Percentiles rank a stretch among this genome's conserved stretches.
Conservation (phyloP, 306 rosid genomes). For the Vigna mungo region DNA sequence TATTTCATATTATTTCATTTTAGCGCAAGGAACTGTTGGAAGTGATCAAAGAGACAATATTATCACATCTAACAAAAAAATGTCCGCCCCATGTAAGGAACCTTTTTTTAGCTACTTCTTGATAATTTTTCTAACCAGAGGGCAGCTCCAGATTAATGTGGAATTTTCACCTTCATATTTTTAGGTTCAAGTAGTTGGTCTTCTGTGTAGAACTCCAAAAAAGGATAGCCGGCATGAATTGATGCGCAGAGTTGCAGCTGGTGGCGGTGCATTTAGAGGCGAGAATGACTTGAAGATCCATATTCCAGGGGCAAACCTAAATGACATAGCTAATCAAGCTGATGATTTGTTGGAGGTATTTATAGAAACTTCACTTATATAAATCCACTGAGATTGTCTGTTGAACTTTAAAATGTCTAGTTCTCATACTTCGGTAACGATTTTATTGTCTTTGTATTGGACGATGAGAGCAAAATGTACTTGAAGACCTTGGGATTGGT, state of each 20-base stretch:
- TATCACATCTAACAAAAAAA: conserved; percentile 82
- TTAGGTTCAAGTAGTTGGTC: conserved; percentile 92
- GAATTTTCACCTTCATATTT: conserved; percentile 20
- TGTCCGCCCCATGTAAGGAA: conserved; percentile 91
- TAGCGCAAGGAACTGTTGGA: conserved; percentile 91
- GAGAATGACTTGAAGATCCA: conserved; percentile 71
- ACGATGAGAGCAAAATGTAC: background rate
- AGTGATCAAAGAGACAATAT: conserved; percentile 93
- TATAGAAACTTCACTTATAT: conserved; percentile 28
- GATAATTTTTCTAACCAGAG: conserved; percentile 23
- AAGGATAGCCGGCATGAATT: conserved; percentile 92
- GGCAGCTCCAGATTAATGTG: conserved; percentile 24
- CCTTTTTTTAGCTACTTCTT: conserved; percentile 32
- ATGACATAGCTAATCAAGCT: conserved; percentile 95
- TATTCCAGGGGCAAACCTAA: conserved; percentile 87
- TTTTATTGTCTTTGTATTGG: background rate
- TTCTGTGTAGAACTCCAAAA: conserved; percentile 89
- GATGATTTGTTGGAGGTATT: conserved; percentile 95
- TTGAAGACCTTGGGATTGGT: background rate
- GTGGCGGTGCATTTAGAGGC: conserved; percentile 82
- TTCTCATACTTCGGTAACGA: background rate
- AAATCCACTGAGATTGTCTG: background rate
- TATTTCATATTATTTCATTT: conserved; percentile 11
- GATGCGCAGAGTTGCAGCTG: conserved; percentile 90
- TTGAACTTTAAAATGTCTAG: background rate